Evolutionary conservation across 768 basidiomycete species (phyloP), one percentile per base, ranked within the genome.

Genomic region (Leccinum pellstonianum): DNA sequence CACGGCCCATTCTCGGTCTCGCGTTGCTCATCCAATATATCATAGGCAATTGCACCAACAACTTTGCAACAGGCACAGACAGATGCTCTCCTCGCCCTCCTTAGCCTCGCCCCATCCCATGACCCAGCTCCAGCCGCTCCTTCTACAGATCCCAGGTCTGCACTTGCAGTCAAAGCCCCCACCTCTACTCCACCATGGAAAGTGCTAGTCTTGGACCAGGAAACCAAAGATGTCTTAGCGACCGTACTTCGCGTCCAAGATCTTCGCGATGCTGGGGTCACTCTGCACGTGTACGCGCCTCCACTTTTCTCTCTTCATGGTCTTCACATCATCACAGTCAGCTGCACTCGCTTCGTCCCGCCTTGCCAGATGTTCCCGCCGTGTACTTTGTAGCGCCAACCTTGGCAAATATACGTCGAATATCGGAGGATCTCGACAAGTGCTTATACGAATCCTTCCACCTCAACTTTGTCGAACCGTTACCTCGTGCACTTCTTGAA

Each of bases 351-450:
- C 77, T 85, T 37, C 84, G 97, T 58, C 97, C 97, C 27, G 83
- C 94, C 5, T 78, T 99, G 43, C 84, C 92, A 11, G 97, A 99
- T 72, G 97, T 99, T 2, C 97, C 97, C 17, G 95, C 97, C 1
- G 83, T 98, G 31, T 99, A 99, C 78, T 97, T 99, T 70, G 90
- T 98, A 54, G 84, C 94, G 0, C 96, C 97, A 0, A 96, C 93
- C 2, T 78, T 91, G 12, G 76, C 79, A 56, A 99, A 98, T 71
- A 83, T 98, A 65, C 81, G 83, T 60, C 84, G 96, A 61, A 96
- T 99, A 80, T 90, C 93, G 15, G 89, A 96, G 72, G 97, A 99
- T 76, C 83, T 98, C 38, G 86, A 87, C 72, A 92, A 93, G 69
- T 80, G 81, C 27, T 81, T 98, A 49, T 99, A 99, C 70, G 93